Evolutionary conservation across 169 alveolate genomes (phyloP), one percentile per base, ranked within the genome.

Genomic region (Condylostoma magnum): DNA sequence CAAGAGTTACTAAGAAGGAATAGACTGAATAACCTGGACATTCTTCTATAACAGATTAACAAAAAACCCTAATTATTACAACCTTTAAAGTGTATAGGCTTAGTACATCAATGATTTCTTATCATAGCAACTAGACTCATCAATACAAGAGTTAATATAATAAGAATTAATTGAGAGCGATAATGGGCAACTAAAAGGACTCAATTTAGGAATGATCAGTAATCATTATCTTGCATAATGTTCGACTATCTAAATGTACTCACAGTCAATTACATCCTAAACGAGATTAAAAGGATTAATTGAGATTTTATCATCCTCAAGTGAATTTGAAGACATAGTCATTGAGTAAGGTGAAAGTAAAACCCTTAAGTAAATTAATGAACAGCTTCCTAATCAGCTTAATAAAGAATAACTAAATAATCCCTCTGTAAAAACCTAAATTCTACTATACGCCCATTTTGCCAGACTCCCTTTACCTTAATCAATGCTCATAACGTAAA

Each of bases 21-120:
- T 99, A 15, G 99, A 98, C 80, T 99, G 99, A 99, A 91, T 98
- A 31, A 97, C 99, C 28, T 99, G 99, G 99, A 94, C 99, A 22
- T 96, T 97, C 80, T 94, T 95, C 94, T 98, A 98, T 83, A 85
- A 99, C 65, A 91, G 99, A 69, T 90, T 99, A 18, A 84, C 98
- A 12, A 84, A 95, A 90, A 99, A 99, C 82, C 99, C 99, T 1
- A 98, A 97, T 79, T 99, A 96, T 95, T 98, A 98, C 84, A 98
- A 98, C 6, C 82, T 99, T 50, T 88, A 87, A 52, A 99, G 98
- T 3, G 92, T 94, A 12, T 85, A 98, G 0, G 97, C 95, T 46
- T 90, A 84, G 48, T 98, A 98, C 60, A 84, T 96, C 8, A 92
- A 96, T 51, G 99, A 97, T 69, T 96, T 93, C 84, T 86, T 98